Percentiles rank a stretch among this genome's conserved stretches.
phyloP scores from a whole-genome alignment of 2,329 filamentous ascomycete species.

The Magnaporthiopsis rhizophila region DNA sequence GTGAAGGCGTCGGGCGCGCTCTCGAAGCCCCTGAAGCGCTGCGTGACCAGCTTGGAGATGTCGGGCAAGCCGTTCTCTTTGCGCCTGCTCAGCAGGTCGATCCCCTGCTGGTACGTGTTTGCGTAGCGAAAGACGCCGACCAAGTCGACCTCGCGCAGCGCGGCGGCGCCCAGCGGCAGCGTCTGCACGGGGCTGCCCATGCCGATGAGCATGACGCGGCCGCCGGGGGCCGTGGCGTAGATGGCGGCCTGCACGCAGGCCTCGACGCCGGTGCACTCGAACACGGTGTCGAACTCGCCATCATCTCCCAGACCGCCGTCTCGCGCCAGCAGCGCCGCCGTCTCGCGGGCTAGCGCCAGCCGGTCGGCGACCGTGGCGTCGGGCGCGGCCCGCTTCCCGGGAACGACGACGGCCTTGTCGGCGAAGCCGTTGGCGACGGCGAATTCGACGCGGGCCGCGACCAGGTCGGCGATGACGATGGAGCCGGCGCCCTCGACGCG shows the following conservation, averaged over 20 bases:
- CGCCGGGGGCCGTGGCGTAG: constrained; percentile 48
- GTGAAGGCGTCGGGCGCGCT: constrained; percentile 60
- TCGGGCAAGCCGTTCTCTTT: constrained; percentile 42
- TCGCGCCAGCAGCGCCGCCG: constrained; percentile 31
- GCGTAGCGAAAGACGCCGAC: constrained; percentile 46
- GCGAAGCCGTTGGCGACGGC: constrained; percentile 24
- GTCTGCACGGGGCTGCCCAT: constrained; percentile 52
- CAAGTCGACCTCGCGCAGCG: constrained; percentile 44
- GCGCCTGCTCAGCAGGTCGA: constrained; percentile 35
- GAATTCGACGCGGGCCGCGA: constrained; percentile 27
- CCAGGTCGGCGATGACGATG: constrained; percentile 37
- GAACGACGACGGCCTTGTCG: constrained; percentile 16
- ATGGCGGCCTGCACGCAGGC: constrained; percentile 68
- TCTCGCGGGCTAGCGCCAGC: constrained; percentile 10
- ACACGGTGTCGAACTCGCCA: constrained; percentile 30
- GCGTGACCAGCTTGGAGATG: constrained; percentile 61
- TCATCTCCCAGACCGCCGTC: constrained; percentile 4
- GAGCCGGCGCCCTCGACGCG: constrained; percentile 37
- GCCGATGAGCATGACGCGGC: constrained; percentile 45
- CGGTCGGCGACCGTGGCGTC: constrained; percentile 12
- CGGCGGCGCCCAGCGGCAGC: constrained; percentile 40
- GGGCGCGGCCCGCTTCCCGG: constrained; percentile 9
- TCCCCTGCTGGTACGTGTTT: constrained; percentile 15
- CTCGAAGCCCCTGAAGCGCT: constrained; percentile 57
- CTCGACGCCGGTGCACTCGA: constrained; percentile 68